Evolutionary conservation across 2,329 filamentous ascomycete genomes (phyloP).

Genomic region (Macrophomina pseudophaseolina): DNA sequence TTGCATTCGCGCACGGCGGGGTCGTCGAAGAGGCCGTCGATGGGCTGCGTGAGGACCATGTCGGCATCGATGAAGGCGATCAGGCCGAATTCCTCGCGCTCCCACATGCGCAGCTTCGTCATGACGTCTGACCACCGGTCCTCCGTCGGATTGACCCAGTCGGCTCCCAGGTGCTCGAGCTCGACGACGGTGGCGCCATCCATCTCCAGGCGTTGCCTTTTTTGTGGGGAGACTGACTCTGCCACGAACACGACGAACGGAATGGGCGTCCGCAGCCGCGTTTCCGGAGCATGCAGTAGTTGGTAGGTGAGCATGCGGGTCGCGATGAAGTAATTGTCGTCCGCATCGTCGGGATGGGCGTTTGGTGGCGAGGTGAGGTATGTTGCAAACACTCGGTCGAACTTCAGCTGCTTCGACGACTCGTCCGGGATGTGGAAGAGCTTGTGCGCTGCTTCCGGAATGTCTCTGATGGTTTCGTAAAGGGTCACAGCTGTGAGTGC

Average conservation of each 20-base stretch:
- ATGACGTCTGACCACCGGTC: conserved; percentile 43
- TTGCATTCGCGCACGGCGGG: conserved; percentile 32
- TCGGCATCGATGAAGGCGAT: conserved; percentile 45
- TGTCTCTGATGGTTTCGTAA: no score
- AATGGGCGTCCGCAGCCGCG: conserved; percentile 34
- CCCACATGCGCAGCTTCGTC: conserved; percentile 47
- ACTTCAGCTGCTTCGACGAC: neutral
- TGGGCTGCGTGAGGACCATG: conserved; percentile 35
- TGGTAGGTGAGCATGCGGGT: conserved; percentile 50
- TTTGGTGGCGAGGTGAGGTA: neutral
- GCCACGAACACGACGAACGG: conserved; percentile 8
- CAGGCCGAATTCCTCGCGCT: conserved; percentile 45
- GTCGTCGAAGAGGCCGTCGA: conserved; percentile 43
- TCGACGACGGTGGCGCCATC: conserved; percentile 23
- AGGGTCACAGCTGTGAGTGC: no score
- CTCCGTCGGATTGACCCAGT: conserved; percentile 30
- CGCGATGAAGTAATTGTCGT: conserved; percentile 47
- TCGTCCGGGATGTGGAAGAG: neutral
- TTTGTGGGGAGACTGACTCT: neutral
- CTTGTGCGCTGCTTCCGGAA: no score
- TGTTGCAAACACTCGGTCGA: neutral
- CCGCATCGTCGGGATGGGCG: neutral
- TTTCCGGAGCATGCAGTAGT: conserved; percentile 46
- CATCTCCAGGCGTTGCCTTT: neutral
- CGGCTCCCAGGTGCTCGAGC: conserved; percentile 34